Base-by-base conservation (phyloP, 2,329 filamentous ascomycete species). In the Ustulina deusta region DNA sequence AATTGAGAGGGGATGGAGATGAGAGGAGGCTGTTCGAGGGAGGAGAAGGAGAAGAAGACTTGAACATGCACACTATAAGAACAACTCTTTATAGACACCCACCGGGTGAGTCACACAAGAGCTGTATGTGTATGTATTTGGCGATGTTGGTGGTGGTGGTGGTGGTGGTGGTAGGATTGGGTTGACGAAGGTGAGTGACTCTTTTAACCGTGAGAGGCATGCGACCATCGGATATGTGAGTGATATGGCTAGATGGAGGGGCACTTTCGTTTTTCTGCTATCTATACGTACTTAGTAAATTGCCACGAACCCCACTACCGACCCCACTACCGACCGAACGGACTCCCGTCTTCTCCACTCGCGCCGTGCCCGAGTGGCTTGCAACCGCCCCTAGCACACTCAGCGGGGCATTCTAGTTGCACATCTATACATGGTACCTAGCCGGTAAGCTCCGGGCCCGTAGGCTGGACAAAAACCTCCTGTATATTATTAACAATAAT, bases 201-300 rank as follows among this genome's bases (percentile, higher is more conserved):
- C 55, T 55, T 64, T 64, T 62, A n/a, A n/a, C n/a, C n/a, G n/a
- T n/a, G 51, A 13, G 13, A 46, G 22, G 13, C 1, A 64, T 64
- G 66, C 66, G 66, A 66, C 58, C 11, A 69, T 69, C 66, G 66
- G 66, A 69, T 57, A 52, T 11, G 49, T 51, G 49, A 36, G 29
- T 36, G 29, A 34, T 32, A 29, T 29, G 48, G 49, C 29, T 20
- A 17, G 5, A 65, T 68, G 54, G 66, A 66, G 66, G 66, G 66
- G 66, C 66, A 65, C 51, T n/a, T 52, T 66, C 34, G 20, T 36
- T 63, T 62, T 62, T 69, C 40, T 62, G 61, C 58, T 48, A n/a
- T n/a, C n/a, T n/a, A n/a, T n/a, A n/a, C n/a, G n/a, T n/a, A n/a
- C n/a, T n/a, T n/a, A n/a, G n/a, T n/a, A 54, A 54, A 57, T 68